These are phyloP conservation scores for Xylariaceae sp. DNA, from an alignment of 2,329 filamentous ascomycete species.

Conservation along the genomic window DNA sequence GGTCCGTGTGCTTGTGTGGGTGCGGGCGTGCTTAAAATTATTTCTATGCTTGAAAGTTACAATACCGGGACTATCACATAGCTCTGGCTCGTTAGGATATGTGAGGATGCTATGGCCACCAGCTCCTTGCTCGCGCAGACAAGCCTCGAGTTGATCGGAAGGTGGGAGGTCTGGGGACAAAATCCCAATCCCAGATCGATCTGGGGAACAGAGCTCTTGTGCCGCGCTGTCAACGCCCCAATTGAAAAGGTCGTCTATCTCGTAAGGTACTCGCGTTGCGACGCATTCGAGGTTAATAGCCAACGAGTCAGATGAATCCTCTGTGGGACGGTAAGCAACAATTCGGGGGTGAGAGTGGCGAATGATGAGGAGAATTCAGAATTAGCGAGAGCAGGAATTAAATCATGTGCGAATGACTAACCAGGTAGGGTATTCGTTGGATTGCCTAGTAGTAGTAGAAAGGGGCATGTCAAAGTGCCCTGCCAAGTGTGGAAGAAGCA, in stretches of 20 bases:
- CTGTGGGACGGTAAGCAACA: too few species aligned
- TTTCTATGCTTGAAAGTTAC: constrained; percentile 6
- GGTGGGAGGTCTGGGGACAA: background rate
- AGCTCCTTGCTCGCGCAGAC: background rate
- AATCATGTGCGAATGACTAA: too few species aligned
- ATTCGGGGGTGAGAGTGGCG: too few species aligned
- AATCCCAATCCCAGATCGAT: background rate
- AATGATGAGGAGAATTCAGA: too few species aligned
- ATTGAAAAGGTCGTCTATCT: constrained; percentile 1
- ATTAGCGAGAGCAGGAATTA: too few species aligned
- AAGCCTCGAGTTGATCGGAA: background rate
- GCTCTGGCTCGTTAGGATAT: constrained; percentile 3
- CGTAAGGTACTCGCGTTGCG: background rate
- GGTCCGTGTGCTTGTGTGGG: too few species aligned
- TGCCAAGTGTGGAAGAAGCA: too few species aligned
- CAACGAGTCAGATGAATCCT: background rate
- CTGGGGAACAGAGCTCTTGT: constrained; percentile 3
- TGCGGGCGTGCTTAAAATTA: constrained; percentile 1
- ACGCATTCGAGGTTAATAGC: background rate
- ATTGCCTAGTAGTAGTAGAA: too few species aligned
- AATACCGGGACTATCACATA: constrained; percentile 3
- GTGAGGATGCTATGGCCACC: constrained; percentile 8
- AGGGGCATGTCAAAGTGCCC: too few species aligned
- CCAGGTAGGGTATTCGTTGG: too few species aligned
- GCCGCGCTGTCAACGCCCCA: constrained; percentile 1